A percentile compares a stretch with the other conserved stretches of the same genome.
These are phyloP conservation scores for Cinnamomum chago DNA, from an alignment of 164 flowering plant genomes.

Conservation along the genomic window DNA sequence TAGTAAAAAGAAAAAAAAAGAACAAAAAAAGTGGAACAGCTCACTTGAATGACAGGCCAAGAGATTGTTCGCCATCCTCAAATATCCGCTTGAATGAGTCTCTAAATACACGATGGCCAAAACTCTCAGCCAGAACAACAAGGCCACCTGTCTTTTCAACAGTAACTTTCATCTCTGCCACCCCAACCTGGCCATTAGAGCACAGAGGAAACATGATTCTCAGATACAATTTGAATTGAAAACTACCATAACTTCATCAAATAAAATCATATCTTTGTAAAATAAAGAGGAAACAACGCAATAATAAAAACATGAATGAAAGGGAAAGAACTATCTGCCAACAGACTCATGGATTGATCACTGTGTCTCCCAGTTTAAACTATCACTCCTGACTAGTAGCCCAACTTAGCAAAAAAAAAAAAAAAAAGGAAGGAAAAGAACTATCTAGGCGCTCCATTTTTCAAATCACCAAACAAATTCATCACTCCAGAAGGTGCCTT, in stretches of 20 bases:
- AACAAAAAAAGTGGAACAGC: slow-evolving; percentile 19
- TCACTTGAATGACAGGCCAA: slow-evolving; percentile 92
- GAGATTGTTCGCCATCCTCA: slow-evolving; percentile 86
- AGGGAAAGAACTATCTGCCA: background rate
- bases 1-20: too few species aligned
- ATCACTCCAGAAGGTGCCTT: background rate
- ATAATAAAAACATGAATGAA: too few species aligned
- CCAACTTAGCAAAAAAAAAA: too few species aligned
- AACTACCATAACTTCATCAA: too few species aligned
- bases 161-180: slow-evolving; percentile 94
- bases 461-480: background rate
- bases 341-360: too few species aligned
- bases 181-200: slow-evolving; percentile 63
- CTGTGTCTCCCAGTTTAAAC: too few species aligned
- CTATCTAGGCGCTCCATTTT: background rate
- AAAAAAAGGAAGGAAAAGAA: background rate
- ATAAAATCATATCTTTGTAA: too few species aligned
- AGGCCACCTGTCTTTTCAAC: slow-evolving; percentile 96
- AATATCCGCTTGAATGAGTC: slow-evolving; percentile 91
- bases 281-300: too few species aligned
- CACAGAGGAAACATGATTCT: background rate
- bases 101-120: slow-evolving; percentile 92
- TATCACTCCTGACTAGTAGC: too few species aligned
- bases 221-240: background rate
- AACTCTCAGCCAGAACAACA: slow-evolving; percentile 91